Conservation (phyloP, 306 rosid genomes). For the Citrullus mucosospermus region DNA sequence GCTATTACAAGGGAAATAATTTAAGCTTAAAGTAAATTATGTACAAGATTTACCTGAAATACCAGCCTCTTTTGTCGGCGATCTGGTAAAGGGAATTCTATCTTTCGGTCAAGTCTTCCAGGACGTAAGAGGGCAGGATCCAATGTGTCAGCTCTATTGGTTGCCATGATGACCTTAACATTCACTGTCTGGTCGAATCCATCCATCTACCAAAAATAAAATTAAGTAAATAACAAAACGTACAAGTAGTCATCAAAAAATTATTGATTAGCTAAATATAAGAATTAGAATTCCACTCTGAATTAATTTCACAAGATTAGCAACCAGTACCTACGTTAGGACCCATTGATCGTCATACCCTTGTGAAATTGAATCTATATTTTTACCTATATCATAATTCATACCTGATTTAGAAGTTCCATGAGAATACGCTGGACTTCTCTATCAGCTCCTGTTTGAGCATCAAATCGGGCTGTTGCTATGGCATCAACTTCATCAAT, state of each 20-base stretch:
- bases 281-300: background rate
- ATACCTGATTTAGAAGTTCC: conserved; percentile 98
- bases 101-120: conserved; percentile 94
- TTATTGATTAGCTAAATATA: background rate
- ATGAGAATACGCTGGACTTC: conserved; percentile 99
- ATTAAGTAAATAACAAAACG: background rate
- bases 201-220: conserved; percentile 57
- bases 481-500: conserved; percentile 99
- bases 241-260: background rate
- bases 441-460: conserved; percentile 99
- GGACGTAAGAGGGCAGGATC: conserved; percentile 99
- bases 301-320: background rate
- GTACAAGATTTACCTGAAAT: conserved; percentile 56
- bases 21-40: background rate
- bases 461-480: conserved; percentile 98
- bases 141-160: conserved; percentile 93
- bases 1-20: background rate
- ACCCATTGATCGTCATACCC: background rate
- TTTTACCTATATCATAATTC: background rate
- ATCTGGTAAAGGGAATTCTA: conserved; percentile 95
- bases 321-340: background rate
- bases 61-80: conserved; percentile 97
- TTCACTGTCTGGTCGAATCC: conserved; percentile 98
- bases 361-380: background rate
- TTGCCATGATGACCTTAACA: conserved; percentile 98